Base-by-base conservation (phyloP, 2,329 filamentous ascomycete species). In the Hirsutella rhossiliensis region DNA sequence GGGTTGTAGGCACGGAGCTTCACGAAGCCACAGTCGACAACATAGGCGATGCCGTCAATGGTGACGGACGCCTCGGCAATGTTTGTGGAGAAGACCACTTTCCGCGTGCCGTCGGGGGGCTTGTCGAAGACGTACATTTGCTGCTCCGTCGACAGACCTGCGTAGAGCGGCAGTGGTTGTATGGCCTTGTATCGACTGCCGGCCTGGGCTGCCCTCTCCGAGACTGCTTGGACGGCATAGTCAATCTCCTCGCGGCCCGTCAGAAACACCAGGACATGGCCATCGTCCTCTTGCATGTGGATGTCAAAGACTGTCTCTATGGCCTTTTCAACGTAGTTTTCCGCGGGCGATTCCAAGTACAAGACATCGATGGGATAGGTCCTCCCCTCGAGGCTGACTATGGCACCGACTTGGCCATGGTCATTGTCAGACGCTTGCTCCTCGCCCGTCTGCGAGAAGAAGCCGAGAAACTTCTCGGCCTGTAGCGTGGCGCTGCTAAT, bases 61-160 rank as follows among this genome's bases (percentile, higher is more conserved):
- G 92, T 97, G 38, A 98, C 84, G 2, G 87, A 95, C 5, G 92
- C 90, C 67, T 98, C 92, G 12, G 92, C 88, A 50, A 97, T 96
- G 59, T 97, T 97, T 46, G 92, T 97, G 4, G 87, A 84, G 51
- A 96, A 82, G 31, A 98, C 85, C 34, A 96, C 84, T 59, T 97
- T 97, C 37, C 92, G 77, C 1, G 82, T 89, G 47, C 89, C 82
- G 48, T 86, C 80, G 0, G 86, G 80, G 2, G 88, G 70, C 43
- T 84, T 80, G 54, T 95, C 87, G 58, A 97, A 97, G 36, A 97
- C 84, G 51, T 89, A 89, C 79, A 95, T 90, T 58, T 97, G 92
- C 56, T 96, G 82, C 50, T 96, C 89, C 9, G 84, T 87, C 2
- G 87, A 79, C 6, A 97, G 73, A 2, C 90, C 92, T 5, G 92